Conservation (phyloP, 2,329 filamentous ascomycete genomes). For the Colletotrichum somersetense region DNA sequence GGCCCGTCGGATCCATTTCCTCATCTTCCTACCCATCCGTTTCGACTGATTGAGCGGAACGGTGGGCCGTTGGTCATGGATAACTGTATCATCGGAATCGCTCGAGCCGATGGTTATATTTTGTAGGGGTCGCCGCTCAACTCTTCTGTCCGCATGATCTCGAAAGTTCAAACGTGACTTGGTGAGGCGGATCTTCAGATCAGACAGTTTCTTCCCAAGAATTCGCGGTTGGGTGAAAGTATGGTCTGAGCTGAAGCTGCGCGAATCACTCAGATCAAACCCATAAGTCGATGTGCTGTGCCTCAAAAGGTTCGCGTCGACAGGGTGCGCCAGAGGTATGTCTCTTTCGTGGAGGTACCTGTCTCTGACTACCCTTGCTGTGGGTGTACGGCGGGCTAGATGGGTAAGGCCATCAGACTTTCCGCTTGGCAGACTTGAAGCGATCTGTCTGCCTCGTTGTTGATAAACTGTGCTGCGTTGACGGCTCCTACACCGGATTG, state of each 20-base stretch:
- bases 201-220: slow-evolving; percentile 41
- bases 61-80: neutral
- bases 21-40: slow-evolving; percentile 20
- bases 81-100: slow-evolving; percentile 1
- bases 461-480: slow-evolving; percentile 8
- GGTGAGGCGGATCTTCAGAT: slow-evolving; percentile 37
- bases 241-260: slow-evolving; percentile 35
- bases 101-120: neutral
- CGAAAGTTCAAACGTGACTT: slow-evolving; percentile 37
- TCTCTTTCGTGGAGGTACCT: slow-evolving; percentile 18
- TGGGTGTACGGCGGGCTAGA: neutral
- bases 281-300: slow-evolving; percentile 32
- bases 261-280: slow-evolving; percentile 27
- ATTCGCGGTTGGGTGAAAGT: slow-evolving; percentile 20
- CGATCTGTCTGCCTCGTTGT: slow-evolving; percentile 24
- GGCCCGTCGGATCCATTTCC: slow-evolving; percentile 29
- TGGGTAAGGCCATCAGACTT: neutral
- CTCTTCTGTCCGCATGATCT: neutral
- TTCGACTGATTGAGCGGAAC: neutral
- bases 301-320: slow-evolving; percentile 18
- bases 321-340: slow-evolving; percentile 39
- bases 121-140: neutral
- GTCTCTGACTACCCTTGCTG: neutral
- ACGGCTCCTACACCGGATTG: neutral
- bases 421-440: neutral